phyloP scores from a whole-genome alignment of 1,284 basidiomycete genomes.

The Exobasidium cylindrosporum region DNA sequence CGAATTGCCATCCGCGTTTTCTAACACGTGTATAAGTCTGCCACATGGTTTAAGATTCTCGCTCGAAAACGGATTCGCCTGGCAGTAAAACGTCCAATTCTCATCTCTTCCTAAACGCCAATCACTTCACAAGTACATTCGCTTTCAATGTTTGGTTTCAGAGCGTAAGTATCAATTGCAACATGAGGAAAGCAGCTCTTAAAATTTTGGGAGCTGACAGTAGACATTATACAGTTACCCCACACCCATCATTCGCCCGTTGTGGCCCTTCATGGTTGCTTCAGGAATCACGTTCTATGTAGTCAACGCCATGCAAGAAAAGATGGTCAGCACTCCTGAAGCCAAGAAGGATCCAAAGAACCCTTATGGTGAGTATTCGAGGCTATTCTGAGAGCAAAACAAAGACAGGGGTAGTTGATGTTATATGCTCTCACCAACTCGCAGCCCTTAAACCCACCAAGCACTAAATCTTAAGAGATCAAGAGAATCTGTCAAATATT shows the following conservation, averaged over 20 bases:
- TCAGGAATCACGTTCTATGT: conserved; percentile 46
- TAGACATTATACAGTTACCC: conserved; percentile 30
- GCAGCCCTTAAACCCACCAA: not conserved
- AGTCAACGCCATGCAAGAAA: conserved; percentile 46
- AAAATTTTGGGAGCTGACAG: not conserved
- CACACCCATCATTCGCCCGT: conserved; percentile 50
- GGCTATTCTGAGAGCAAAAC: too few species aligned
- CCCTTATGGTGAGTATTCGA: conserved; percentile 34
- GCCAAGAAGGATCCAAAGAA: conserved; percentile 52
- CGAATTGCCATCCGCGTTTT: too few species aligned
- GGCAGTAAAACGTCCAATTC: too few species aligned
- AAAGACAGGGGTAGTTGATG: too few species aligned
- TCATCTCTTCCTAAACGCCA: not conserved
- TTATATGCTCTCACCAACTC: too few species aligned
- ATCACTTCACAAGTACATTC: not conserved
- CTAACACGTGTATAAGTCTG: too few species aligned
- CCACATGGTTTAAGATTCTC: too few species aligned
- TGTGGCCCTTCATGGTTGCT: conserved; percentile 51
- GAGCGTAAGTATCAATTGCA: conserved; percentile 11
- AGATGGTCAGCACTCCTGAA: conserved; percentile 42
- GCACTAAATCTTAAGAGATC: not conserved
- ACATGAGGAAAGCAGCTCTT: not conserved
- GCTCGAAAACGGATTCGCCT: too few species aligned
- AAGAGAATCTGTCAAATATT: not conserved
- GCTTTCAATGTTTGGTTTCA: conserved; percentile 13